A percentile compares a stretch with the other conserved stretches of the same genome.
Evolutionary conservation across 2,329 filamentous ascomycete genomes (phyloP).

Genomic region (Colletotrichum scovillei): DNA sequence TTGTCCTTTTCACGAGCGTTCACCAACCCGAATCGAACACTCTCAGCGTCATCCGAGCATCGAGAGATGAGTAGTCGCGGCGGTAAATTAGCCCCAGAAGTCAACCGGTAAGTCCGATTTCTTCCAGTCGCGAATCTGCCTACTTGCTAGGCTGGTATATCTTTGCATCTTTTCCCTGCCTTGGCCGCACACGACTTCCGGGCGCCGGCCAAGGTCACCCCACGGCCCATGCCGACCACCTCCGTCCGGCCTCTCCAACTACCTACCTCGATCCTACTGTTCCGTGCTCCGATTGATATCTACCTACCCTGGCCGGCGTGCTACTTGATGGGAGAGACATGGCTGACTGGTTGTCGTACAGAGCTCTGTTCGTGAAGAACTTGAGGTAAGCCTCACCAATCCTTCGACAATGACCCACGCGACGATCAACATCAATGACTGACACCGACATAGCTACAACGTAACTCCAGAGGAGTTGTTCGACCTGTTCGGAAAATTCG

Average conservation of each 20-base stretch:
- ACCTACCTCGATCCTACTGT: neutral
- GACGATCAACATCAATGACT: slow-evolving; percentile 4
- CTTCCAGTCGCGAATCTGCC: slow-evolving; percentile 21
- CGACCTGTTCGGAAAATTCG: slow-evolving; percentile 98
- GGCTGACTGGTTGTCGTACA: slow-evolving; percentile 55
- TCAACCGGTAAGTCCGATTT: slow-evolving; percentile 82
- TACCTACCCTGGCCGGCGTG: neutral
- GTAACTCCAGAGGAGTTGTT: slow-evolving; percentile 98
- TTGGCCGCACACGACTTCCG: slow-evolving; percentile 21
- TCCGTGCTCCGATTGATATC: neutral
- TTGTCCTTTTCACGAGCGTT: slow-evolving; percentile 41
- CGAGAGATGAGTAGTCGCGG: slow-evolving; percentile 97
- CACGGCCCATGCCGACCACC: slow-evolving; percentile 21
- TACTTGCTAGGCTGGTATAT: neutral
- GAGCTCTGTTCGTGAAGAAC: slow-evolving; percentile 99
- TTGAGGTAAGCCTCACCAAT: slow-evolving; percentile 79
- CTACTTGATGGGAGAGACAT: slow-evolving; percentile 16
- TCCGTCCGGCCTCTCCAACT: neutral
- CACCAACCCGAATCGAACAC: slow-evolving; percentile 32
- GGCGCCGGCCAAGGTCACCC: slow-evolving; percentile 19
- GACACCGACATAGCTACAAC: slow-evolving; percentile 81
- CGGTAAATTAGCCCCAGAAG: slow-evolving; percentile 98
- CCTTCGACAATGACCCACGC: slow-evolving; percentile 56
- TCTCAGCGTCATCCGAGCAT: slow-evolving; percentile 46
- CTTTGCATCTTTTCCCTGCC: slow-evolving; percentile 21